Conservation (phyloP, 352 stramenopile species). For the Globisporangium viniferum region DNA sequence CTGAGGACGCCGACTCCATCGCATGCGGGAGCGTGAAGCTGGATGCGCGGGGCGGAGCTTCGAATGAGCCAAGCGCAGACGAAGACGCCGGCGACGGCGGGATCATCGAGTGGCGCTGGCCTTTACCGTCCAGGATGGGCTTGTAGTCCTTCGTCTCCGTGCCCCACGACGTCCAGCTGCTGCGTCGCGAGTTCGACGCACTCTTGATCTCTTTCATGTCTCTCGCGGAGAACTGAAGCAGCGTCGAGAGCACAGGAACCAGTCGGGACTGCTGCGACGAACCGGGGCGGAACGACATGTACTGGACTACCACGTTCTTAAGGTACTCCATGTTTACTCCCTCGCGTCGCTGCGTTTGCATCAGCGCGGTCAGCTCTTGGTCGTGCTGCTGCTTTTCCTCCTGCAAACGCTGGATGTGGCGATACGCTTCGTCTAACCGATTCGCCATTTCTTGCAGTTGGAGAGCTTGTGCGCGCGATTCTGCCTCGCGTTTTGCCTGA, state of each 20-base stretch:
- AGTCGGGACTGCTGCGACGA: conserved; percentile 77
- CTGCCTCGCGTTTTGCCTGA: conserved; percentile 77
- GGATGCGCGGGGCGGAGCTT: conserved; percentile 28
- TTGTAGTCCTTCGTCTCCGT: conserved; percentile 61
- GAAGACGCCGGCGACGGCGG: conserved; percentile 15
- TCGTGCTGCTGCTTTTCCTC: conserved; percentile 59
- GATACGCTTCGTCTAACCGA: conserved; percentile 40
- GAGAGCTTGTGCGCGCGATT: conserved; percentile 47
- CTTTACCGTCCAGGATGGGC: conserved; percentile 40
- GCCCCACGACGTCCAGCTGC: conserved; percentile 72
- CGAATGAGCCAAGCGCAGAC: conserved; percentile 11
- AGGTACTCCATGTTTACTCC: conserved; percentile 90
- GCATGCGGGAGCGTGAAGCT: conserved; percentile 57
- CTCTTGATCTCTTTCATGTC: conserved; percentile 82
- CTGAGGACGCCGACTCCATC: conserved; percentile 26
- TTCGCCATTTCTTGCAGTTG: conserved; percentile 52
- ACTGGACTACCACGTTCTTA: conserved; percentile 90
- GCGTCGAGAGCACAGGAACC: conserved; percentile 78
- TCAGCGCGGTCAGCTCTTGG: conserved; percentile 66
- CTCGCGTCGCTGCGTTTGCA: conserved; percentile 79
- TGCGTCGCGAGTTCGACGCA: conserved; percentile 43
- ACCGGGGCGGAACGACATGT: conserved; percentile 83
- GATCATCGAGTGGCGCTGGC: conserved; percentile 28
- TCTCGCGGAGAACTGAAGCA: conserved; percentile 75
- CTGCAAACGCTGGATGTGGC: conserved; percentile 52